These are phyloP conservation scores for Nicotiana tomentosiformis DNA, from an alignment of 257 asterid species.

Conservation along the genomic window DNA sequence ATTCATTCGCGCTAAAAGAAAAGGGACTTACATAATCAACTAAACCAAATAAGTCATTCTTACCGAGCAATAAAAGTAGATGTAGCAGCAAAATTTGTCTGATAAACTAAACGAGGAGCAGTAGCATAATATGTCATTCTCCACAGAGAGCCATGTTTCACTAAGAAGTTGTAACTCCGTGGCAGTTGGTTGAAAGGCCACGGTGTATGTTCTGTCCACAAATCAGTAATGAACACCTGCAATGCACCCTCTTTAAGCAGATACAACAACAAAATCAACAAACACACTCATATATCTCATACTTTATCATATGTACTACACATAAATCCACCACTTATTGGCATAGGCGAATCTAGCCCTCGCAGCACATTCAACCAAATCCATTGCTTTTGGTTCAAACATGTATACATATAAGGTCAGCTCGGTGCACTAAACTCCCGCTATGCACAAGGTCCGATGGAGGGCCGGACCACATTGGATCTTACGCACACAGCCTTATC, in stretches of 20 bases:
- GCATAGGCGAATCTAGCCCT: background rate
- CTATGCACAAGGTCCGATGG: too few species aligned
- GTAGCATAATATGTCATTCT: constrained; percentile 87
- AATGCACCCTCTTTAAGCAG: constrained; percentile 19
- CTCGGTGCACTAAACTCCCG: too few species aligned
- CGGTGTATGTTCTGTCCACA: constrained; percentile 98
- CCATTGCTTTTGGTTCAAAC: background rate
- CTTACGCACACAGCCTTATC: too few species aligned
- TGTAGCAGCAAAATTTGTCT: constrained; percentile 95
- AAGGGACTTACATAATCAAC: constrained; percentile 5
- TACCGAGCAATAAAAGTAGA: constrained; percentile 95
- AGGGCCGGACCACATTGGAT: too few species aligned
- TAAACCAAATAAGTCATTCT: constrained; percentile 12
- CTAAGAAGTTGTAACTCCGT: constrained; percentile 90
- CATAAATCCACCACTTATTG: background rate
- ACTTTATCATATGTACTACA: background rate
- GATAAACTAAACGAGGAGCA: constrained; percentile 85
- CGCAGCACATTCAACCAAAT: background rate
- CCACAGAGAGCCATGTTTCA: constrained; percentile 91
- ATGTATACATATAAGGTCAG: background rate
- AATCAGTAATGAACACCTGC: constrained; percentile 86
- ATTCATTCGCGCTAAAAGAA: background rate
- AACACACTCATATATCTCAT: background rate
- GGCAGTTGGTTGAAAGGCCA: constrained; percentile 99
- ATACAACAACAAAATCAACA: constrained; percentile 8